Conservation (phyloP, 1,139 yeast species). For the Hemisphaericaspora lyxosophila region DNA sequence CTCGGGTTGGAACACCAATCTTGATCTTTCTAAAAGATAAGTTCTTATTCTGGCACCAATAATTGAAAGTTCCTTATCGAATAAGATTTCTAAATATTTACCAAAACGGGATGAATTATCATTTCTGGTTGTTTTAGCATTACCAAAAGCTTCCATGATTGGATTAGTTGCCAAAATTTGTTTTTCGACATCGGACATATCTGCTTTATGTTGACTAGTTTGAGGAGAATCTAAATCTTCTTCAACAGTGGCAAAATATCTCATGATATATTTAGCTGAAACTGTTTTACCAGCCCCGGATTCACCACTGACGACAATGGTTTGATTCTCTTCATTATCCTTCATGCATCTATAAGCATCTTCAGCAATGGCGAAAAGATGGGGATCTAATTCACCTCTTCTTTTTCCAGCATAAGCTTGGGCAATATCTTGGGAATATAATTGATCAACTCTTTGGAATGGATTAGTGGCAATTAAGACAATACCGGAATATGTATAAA, state of each 20-base stretch:
- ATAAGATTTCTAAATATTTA: slow-evolving; percentile 88
- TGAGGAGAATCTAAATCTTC: slow-evolving; percentile 43
- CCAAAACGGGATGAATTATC: slow-evolving; percentile 98
- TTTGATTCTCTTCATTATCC: slow-evolving; percentile 79
- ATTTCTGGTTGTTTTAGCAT: slow-evolving; percentile 95
- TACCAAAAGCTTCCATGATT: slow-evolving; percentile 98
- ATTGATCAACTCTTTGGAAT: slow-evolving; percentile 85
- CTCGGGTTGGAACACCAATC: slow-evolving; percentile 89
- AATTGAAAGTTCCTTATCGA: slow-evolving; percentile 70
- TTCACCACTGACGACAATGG: slow-evolving; percentile 96
- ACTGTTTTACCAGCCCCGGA: slow-evolving; percentile 99
- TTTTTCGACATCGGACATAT: slow-evolving; percentile 89
- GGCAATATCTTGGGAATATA: slow-evolving; percentile 87
- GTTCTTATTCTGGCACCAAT: slow-evolving; percentile 95
- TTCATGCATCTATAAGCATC: slow-evolving; percentile 98
- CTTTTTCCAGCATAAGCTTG: slow-evolving; percentile 92
- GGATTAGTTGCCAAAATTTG: slow-evolving; percentile 97
- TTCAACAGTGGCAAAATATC: slow-evolving; percentile 95
- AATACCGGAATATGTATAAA: slow-evolving; percentile 95
- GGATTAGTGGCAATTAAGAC: slow-evolving; percentile 97
- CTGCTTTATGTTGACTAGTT: slow-evolving; percentile 48
- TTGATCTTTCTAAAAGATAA: slow-evolving; percentile 86
- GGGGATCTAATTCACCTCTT: slow-evolving; percentile 95
- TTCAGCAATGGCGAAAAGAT: slow-evolving; percentile 95
- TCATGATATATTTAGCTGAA: slow-evolving; percentile 94